Conservation (phyloP, 2,329 filamentous ascomycete species). For the Colletotrichum lindemuthianum region DNA sequence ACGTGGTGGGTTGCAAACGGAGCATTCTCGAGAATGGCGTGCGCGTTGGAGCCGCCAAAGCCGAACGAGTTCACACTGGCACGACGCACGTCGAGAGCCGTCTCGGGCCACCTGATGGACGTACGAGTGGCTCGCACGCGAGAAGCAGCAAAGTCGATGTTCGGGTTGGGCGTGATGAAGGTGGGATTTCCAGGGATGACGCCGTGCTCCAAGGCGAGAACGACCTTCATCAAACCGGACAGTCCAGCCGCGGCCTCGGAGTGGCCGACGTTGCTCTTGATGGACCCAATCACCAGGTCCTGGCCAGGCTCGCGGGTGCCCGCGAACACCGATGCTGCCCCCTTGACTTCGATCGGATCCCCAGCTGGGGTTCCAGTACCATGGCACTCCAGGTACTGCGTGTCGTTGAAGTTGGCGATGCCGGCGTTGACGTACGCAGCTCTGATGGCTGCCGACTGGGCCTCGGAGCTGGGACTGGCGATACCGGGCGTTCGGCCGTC, state of each 20-base stretch:
- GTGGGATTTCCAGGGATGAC: conserved; percentile 41
- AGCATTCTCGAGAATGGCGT: conserved; percentile 43
- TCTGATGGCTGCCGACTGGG: conserved; percentile 45
- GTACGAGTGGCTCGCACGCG: conserved; percentile 17
- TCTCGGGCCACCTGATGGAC: conserved; percentile 10
- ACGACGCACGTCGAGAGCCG: conserved; percentile 23
- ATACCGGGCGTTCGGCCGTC: conserved; percentile 49
- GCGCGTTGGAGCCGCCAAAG: conserved; percentile 48
- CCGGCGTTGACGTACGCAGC: conserved; percentile 43
- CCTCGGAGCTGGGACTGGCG: conserved; percentile 43
- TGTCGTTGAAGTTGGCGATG: conserved; percentile 37
- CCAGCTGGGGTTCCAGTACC: conserved; percentile 52
- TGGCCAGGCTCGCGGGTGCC: conserved; percentile 21
- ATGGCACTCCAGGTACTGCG: conserved; percentile 50
- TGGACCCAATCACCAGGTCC: conserved; percentile 43
- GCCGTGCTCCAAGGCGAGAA: conserved; percentile 41
- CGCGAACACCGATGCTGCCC: conserved; percentile 42
- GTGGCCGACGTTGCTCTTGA: conserved; percentile 48
- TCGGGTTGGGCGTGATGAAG: conserved; percentile 43
- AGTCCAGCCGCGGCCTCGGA: conserved; percentile 43
- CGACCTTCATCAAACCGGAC: conserved; percentile 43
- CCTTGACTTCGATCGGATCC: conserved; percentile 48
- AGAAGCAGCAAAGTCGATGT: conserved; percentile 2
- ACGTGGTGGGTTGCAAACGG: too few relatives aligned
- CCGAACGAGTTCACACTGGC: conserved; percentile 49